Percentiles rank a stretch among this genome's conserved stretches.
Evolutionary conservation across 2,329 filamentous ascomycete species (phyloP).

Genomic region (Colletotrichum neosansevieriae): DNA sequence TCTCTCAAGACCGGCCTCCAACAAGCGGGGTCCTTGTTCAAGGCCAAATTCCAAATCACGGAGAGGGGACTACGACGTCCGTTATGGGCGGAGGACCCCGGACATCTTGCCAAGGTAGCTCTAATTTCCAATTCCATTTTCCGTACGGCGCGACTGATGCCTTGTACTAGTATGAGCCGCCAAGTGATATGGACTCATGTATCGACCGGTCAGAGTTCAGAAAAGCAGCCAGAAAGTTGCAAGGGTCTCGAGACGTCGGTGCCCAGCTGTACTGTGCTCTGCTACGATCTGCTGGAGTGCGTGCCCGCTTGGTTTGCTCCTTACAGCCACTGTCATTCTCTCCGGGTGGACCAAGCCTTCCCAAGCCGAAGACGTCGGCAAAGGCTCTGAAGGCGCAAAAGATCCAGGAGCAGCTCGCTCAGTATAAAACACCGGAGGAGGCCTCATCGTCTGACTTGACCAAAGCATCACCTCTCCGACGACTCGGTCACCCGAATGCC

Average conservation of each 20-base stretch:
- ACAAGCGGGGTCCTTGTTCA: slow-evolving; percentile 75
- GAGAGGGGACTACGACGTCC: slow-evolving; percentile 77
- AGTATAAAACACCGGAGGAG: slow-evolving; percentile 49
- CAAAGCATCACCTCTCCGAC: slow-evolving; percentile 56
- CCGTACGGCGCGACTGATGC: slow-evolving; percentile 32
- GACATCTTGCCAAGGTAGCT: slow-evolving; percentile 69
- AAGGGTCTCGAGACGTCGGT: slow-evolving; percentile 89
- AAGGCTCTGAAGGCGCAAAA: slow-evolving; percentile 51
- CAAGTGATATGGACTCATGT: slow-evolving; percentile 74
- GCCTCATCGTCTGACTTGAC: slow-evolving; percentile 46
- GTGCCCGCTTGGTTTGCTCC: slow-evolving; percentile 88
- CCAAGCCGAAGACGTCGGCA: slow-evolving; percentile 51
- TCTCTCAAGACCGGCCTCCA: slow-evolving; percentile 85
- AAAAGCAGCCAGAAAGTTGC: slow-evolving; percentile 73
- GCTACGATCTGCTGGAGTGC: slow-evolving; percentile 83
- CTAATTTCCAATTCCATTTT: slow-evolving; percentile 1
- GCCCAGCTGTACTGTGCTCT: slow-evolving; percentile 92
- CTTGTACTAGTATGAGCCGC: slow-evolving; percentile 63
- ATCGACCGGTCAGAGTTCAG: slow-evolving; percentile 80
- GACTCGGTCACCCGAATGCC: slow-evolving; percentile 67
- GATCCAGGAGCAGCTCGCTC: slow-evolving; percentile 54
- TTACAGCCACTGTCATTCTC: slow-evolving; percentile 84
- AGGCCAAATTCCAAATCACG: slow-evolving; percentile 76
- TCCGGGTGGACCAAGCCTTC: slow-evolving; percentile 62
- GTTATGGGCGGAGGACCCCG: slow-evolving; percentile 79